A percentile compares a stretch with the other conserved stretches of the same genome.
Evolutionary conservation across 345 rosid genomes (phyloP).

Genomic region (Syzygium grande): DNA sequence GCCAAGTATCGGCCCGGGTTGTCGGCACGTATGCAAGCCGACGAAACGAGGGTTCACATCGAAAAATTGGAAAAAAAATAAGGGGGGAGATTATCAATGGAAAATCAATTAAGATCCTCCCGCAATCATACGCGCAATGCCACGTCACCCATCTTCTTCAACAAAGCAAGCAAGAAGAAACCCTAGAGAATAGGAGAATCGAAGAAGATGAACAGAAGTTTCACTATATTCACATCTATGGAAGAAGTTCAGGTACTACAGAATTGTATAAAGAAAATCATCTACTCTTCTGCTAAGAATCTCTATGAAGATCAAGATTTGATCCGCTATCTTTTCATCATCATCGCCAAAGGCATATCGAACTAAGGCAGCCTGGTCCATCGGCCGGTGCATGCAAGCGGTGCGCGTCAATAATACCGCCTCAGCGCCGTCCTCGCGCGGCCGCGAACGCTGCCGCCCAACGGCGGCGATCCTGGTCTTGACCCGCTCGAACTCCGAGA

Average conservation of each 20-base stretch:
- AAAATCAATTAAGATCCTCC: neutral
- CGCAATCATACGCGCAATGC: neutral
- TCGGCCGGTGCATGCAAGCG: neutral
- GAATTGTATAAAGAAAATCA: neutral
- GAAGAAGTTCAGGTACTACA: neutral
- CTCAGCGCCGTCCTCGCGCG: neutral
- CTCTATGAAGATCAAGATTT: too few relatives aligned
- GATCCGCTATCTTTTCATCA: neutral
- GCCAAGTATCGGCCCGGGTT: neutral
- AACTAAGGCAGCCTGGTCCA: too few relatives aligned
- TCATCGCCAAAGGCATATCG: neutral
- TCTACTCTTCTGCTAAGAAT: too few relatives aligned
- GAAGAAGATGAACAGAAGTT: neutral
- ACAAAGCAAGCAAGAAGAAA: neutral
- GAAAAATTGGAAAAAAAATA: neutral
- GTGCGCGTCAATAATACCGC: neutral
- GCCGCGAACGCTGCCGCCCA: conserved; percentile 18
- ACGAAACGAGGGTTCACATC: neutral
- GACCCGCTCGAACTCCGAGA: conserved; percentile 76
- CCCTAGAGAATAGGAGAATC: neutral
- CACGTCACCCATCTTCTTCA: neutral
- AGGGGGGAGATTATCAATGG: neutral
- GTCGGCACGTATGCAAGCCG: neutral
- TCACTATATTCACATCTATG: neutral
- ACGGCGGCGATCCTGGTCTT: conserved; percentile 58